Percentiles rank a stretch among this genome's conserved stretches.
Conservation (phyloP, 2,329 filamentous ascomycete species). For the Elsinoe ampelina region DNA sequence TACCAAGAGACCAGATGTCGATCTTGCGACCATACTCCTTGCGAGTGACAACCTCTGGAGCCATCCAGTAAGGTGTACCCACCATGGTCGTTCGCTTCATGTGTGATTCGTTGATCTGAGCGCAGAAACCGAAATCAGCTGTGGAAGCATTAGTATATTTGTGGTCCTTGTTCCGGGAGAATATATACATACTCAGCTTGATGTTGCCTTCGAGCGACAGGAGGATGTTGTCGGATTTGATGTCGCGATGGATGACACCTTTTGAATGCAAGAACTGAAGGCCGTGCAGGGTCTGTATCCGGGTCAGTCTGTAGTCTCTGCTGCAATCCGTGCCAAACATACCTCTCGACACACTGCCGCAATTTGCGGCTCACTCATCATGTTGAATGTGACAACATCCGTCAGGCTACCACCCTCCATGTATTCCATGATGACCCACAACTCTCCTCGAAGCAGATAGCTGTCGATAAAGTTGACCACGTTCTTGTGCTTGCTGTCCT, state of each 20-base stretch:
- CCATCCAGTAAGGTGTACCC: conserved; percentile 99
- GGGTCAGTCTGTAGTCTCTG: too few relatives aligned
- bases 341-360: conserved; percentile 86
- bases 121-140: conserved; percentile 98
- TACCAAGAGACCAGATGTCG: conserved; percentile 96
- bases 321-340: neutral
- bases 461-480: conserved; percentile 99
- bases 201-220: conserved; percentile 91
- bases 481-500: conserved; percentile 94
- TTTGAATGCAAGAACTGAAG: conserved; percentile 95
- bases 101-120: conserved; percentile 93
- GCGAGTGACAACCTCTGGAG: conserved; percentile 89
- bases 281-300: conserved; percentile 62
- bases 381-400: conserved; percentile 97
- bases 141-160: conserved; percentile 16
- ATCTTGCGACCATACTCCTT: conserved; percentile 98
- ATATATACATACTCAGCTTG: conserved; percentile 68
- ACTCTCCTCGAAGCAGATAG: conserved; percentile 76
- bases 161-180: neutral
- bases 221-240: conserved; percentile 97
- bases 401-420: conserved; percentile 98
- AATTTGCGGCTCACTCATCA: conserved; percentile 97
- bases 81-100: conserved; percentile 99
- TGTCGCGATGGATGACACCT: conserved; percentile 95
- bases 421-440: conserved; percentile 99